Base-by-base conservation (phyloP, 208 protist genomes). In the Lotmaria passim region DNA sequence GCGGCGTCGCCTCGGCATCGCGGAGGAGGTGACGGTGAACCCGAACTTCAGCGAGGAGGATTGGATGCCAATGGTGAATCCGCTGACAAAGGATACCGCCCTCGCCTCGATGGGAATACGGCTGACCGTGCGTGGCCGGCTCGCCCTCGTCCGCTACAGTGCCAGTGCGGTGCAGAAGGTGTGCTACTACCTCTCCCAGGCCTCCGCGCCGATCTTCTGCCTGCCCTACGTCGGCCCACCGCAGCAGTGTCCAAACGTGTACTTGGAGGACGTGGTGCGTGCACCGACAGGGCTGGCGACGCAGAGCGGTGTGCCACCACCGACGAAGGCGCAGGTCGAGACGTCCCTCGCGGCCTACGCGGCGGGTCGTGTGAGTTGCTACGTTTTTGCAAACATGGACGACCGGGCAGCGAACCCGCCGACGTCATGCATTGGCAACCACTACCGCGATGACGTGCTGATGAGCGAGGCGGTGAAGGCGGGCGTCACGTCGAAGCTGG, bases 51-150 rank as follows among this genome's bases (percentile, higher is more conserved):
- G 50, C 39, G 39, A 34, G 39, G 63, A 59, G 52, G 52, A 59
- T 8, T 69, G 63, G 63, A 58, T 60, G 63, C 63, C 63, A 52
- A 69, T 69, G 63, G 63, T 69, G 63, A 69, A 69, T 21, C 63
- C 63, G 52, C 63, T 69, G 17, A 60, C 63, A 8, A 69, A 69
- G 52, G 63, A 69, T 31, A 21, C 39, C 19, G 63, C 63, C n/a
- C 63, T 69, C 19, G 63, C 63, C 0, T 1, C 6, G 50, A 2
- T 69, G 48, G 63, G 63, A 12, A 38, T 69, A 12, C 63, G 63
- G n/a, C 17, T 69, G 21, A 41, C 63, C 3, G n/a, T 69, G 51
- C 63, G 63, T 12, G 63, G 63, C 28, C 63, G 63, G 0, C 11
- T 51, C 12, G 38, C 38, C n/a, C 52, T 69, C 11, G 52, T 60